phyloP scores from a whole-genome alignment of 371 early-diverging fungal species.

The Actinomortierella ambigua region DNA sequence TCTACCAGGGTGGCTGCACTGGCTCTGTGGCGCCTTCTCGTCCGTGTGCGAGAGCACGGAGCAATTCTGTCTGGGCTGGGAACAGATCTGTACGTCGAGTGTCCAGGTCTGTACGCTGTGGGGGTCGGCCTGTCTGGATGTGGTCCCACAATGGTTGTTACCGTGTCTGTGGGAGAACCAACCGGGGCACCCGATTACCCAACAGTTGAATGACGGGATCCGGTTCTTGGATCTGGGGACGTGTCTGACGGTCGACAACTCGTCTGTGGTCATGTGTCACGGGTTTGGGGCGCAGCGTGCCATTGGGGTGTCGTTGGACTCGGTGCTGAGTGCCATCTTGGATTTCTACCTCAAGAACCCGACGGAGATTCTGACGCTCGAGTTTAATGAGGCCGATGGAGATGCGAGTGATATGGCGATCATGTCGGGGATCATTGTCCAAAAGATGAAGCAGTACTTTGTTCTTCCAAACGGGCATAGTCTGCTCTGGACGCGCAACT shows the following conservation, averaged over 20 bases:
- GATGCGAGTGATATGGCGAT: constrained; percentile 7
- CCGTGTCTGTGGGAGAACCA: constrained; percentile 51
- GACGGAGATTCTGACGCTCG: constrained; percentile 39
- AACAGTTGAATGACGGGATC: constrained; percentile 47
- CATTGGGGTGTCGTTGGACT: constrained; percentile 24
- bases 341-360: constrained; percentile 28
- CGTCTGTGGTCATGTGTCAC: constrained; percentile 36
- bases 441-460: constrained; percentile 34
- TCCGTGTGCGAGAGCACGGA: constrained; percentile 36
- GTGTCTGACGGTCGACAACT: constrained; percentile 33
- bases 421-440: constrained; percentile 12
- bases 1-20: constrained; percentile 40
- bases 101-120: constrained; percentile 35
- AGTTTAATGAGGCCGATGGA: constrained; percentile 46
- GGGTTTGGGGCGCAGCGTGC: constrained; percentile 31
- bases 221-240: constrained; percentile 42
- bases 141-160: constrained; percentile 34
- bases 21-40: constrained; percentile 44
- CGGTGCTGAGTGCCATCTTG: constrained; percentile 18
- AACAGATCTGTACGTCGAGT: constrained; percentile 34
- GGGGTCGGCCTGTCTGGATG: constrained; percentile 33
- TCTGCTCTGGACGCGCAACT: constrained; percentile 17
- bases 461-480: constrained; percentile 15
- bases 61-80: constrained; percentile 45
- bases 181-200: constrained; percentile 29